Evolutionary conservation across 164 flowering plant genomes (phyloP), one percentile per base, ranked within the genome.

Genomic region (Sextonia rubra): DNA sequence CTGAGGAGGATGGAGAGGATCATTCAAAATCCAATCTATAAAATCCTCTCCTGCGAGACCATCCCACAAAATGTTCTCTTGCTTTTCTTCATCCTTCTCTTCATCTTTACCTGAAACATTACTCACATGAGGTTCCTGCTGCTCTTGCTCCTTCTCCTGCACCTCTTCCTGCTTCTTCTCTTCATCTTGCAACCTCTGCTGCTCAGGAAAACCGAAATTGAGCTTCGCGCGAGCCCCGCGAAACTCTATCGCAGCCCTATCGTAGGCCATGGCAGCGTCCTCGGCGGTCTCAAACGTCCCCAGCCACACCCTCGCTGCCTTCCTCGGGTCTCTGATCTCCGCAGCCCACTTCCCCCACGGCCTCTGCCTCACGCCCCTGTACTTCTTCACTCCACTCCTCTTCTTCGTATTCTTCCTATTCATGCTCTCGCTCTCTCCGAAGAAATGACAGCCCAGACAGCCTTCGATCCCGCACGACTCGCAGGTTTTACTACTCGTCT

Each of bases 321-420:
- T 55, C 23, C 60, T 32, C 3, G 71, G 71, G 71, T 69, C 71
- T 32, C 71, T 55, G 30, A 69, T 69, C 44, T 69, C 71, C 25
- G 71, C 71, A 6, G 71, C 71, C 71, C 71, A 69, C 17, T 69
- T 69, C 27, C 71, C 71, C 71, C 71, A 69, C 30, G 71, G 71
- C 71, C 71, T 18, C 71, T 69, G 71, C 62, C 71, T 27, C 61
- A 69, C 71, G 24, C 71, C 71, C 29, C 71, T 26, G 71, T 69
- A 69, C 56, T 69, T 69, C 47, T 56, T 69, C 47, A 6, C 55
- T 44, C 12, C 5, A 22, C 14, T 18, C 20, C 18, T 27, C 47
- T 11, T 25, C 60, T 27, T 58, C 32, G 0, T 37, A 2, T 20
- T 24, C 71, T 69, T 30, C 61, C 14, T n/a, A 17, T 15, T 32